phyloP scores from a whole-genome alignment of 140 eudicot species.

The Bidens hawaiensis region DNA sequence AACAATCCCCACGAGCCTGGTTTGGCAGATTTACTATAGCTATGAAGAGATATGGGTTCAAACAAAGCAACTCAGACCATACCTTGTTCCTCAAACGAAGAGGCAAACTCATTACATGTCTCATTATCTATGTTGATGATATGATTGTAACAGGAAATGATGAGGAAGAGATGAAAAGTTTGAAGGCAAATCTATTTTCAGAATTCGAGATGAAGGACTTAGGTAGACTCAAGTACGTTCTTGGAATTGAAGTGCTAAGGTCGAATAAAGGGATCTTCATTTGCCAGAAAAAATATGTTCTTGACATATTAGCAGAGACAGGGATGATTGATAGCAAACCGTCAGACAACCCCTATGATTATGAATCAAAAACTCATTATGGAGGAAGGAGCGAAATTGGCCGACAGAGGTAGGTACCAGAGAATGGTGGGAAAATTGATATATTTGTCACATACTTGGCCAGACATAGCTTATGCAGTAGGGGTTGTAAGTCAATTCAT shows the following conservation, averaged over 20 bases:
- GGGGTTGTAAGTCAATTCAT: neutral
- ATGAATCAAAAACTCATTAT: neutral
- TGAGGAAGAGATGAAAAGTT: neutral
- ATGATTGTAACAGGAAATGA: conserved; percentile 4
- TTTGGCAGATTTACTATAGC: no score
- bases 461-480: neutral
- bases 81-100: neutral
- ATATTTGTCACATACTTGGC: no score
- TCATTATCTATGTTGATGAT: no score
- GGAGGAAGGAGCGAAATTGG: neutral
- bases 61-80: conserved; percentile 2
- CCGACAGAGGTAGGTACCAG: no score
- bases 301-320: neutral
- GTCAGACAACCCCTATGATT: neutral
- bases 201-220: neutral
- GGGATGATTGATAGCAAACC: neutral
- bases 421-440: neutral
- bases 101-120: conserved; percentile 1
- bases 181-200: neutral
- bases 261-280: no score
- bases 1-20: neutral
- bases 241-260: no score
- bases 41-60: neutral
- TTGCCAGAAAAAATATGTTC: no score
- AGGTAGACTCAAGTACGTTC: no score